These are phyloP conservation scores for Aspergillus steynii DNA, from an alignment of 495 filamentous ascomycete genomes.

Conservation along the genomic window DNA sequence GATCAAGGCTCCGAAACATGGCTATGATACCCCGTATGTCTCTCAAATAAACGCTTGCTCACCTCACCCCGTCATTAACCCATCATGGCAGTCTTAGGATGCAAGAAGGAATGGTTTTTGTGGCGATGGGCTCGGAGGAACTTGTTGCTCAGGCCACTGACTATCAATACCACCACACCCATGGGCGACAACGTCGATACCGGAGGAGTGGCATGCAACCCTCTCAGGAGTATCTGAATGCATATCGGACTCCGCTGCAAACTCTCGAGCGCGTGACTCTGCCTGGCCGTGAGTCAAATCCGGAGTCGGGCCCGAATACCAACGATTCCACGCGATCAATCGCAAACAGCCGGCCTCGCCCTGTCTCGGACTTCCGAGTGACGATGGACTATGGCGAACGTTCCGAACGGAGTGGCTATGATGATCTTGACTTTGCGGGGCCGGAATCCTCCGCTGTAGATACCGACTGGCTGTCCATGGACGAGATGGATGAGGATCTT, in stretches of 20 bases:
- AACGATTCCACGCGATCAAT: constrained; percentile 9
- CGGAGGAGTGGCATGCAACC: constrained; percentile 34
- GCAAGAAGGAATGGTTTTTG: constrained; percentile 91
- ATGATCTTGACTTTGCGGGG: constrained; percentile 9
- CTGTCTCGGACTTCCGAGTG: constrained; percentile 45
- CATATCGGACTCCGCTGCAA: constrained; percentile 38
- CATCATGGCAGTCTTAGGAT: constrained; percentile 37
- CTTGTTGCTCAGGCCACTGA: constrained; percentile 69
- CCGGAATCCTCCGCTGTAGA: constrained; percentile 23
- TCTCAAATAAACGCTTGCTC: constrained; percentile 3
- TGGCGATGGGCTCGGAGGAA: constrained; percentile 80
- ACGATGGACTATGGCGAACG: constrained; percentile 51
- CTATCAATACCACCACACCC: constrained; percentile 71
- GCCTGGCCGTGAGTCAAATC: constrained; percentile 25
- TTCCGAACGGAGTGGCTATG: constrained; percentile 25
- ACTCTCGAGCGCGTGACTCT: constrained; percentile 30
- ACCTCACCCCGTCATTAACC: constrained; percentile 8
- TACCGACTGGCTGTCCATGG: constrained; percentile 24
- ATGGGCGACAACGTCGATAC: constrained; percentile 27
- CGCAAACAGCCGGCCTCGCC: constrained; percentile 19
- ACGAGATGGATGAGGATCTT: constrained; percentile 34
- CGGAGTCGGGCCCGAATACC: constrained; percentile 24
- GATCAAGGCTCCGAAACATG: constrained; percentile 79
- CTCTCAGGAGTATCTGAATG: constrained; percentile 44
- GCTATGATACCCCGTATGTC: constrained; percentile 84